These are phyloP conservation scores for Pezicula carpinea DNA, from an alignment of 2,329 filamentous ascomycete genomes.

Conservation along the genomic window DNA sequence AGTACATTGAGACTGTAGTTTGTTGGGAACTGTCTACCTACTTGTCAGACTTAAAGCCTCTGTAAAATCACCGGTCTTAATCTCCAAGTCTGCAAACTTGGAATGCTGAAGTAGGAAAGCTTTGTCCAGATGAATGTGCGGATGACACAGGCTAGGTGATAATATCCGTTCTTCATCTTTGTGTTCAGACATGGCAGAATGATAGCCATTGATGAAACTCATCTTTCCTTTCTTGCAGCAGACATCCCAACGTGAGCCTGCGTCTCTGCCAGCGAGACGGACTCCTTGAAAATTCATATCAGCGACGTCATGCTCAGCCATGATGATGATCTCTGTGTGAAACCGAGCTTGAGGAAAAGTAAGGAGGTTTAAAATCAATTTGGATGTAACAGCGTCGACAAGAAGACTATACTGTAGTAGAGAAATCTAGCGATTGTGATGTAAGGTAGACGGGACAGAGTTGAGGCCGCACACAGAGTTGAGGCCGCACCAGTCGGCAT, in stretches of 20 bases:
- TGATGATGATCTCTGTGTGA: not conserved
- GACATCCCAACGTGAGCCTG: constrained; percentile 30
- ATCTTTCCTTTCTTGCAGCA: constrained; percentile 23
- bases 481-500: too few species aligned
- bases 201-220: constrained; percentile 24
- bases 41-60: constrained; percentile 59
- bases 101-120: constrained; percentile 55
- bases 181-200: constrained; percentile 5
- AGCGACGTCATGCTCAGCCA: not conserved
- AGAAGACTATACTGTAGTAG: too few species aligned
- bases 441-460: too few species aligned
- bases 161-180: constrained; percentile 30
- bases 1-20: not conserved
- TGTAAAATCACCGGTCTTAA: constrained; percentile 55
- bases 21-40: constrained; percentile 11
- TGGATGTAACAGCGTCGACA: too few species aligned
- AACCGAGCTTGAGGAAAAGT: too few species aligned
- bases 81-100: constrained; percentile 55
- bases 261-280: constrained; percentile 25
- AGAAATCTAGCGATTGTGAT: too few species aligned
- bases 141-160: constrained; percentile 60
- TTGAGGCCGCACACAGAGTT: too few species aligned
- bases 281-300: constrained; percentile 17
- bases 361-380: too few species aligned
- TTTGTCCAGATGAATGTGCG: constrained; percentile 70